Percentiles rank a stretch among this genome's conserved stretches.
Evolutionary conservation across 2,329 filamentous ascomycete species (phyloP).

Genomic region (Fusarium sp.): DNA sequence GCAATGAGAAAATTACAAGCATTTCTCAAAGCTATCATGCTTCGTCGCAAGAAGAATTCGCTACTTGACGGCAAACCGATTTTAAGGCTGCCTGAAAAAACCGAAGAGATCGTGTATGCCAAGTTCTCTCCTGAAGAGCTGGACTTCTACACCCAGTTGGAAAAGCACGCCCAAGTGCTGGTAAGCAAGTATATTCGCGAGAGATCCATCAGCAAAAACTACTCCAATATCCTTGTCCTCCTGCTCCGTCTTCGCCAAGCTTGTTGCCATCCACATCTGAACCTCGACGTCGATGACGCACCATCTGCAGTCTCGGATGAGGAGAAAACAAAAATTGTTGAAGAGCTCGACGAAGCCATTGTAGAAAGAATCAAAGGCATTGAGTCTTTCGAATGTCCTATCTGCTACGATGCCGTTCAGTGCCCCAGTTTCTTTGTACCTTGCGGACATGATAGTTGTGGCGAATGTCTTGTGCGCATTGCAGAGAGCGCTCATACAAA

Average conservation of each 20-base stretch:
- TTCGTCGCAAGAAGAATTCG: conserved; percentile 84
- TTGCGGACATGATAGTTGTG: conserved; percentile 84
- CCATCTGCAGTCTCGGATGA: conserved; percentile 54
- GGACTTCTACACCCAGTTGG: conserved; percentile 81
- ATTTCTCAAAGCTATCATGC: conserved; percentile 81
- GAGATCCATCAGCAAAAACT: conserved; percentile 74
- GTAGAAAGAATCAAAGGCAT: conserved; percentile 71
- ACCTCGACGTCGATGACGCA: conserved; percentile 51
- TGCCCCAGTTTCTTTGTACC: conserved; percentile 84
- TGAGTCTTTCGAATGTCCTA: conserved; percentile 79
- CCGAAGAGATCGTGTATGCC: conserved; percentile 80
- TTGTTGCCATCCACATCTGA: conserved; percentile 54
- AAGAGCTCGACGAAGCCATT: conserved; percentile 67
- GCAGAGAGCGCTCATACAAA: conserved; percentile 67
- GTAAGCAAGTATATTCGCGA: conserved; percentile 82
- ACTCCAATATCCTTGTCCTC: conserved; percentile 83
- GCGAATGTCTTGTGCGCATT: conserved; percentile 78
- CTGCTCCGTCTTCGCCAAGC: conserved; percentile 85
- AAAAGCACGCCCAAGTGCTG: conserved; percentile 72
- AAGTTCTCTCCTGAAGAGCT: conserved; percentile 78
- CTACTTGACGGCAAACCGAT: conserved; percentile 84
- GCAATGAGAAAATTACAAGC: conserved; percentile 79
- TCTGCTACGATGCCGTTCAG: conserved; percentile 80
- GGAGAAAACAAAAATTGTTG: conserved; percentile 71
- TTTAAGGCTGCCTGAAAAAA: conserved; percentile 78